Percentiles rank a stretch among this genome's conserved stretches.
Evolutionary conservation across 192 early-diverging fungal species (phyloP).

Genomic region (Spinellus fusiger): DNA sequence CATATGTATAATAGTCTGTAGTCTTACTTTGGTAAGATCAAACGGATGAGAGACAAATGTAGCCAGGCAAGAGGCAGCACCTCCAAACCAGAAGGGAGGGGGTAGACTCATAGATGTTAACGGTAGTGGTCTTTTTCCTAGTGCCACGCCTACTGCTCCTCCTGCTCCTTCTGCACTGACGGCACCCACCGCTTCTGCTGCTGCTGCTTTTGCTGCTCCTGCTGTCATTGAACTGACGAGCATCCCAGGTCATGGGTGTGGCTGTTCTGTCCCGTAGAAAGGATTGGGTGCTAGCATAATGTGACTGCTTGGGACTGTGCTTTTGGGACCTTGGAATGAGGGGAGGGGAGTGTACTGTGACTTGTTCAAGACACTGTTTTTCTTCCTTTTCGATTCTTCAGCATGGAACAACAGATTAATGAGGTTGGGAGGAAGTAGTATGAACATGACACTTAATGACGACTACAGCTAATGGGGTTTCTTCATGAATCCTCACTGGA

Average conservation of each 20-base stretch:
- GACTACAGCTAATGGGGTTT: conserved; percentile 60
- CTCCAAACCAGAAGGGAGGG: conserved; percentile 33
- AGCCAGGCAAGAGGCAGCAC: conserved; percentile 48
- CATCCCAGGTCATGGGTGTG: too few species aligned
- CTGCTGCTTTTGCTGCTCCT: too few species aligned
- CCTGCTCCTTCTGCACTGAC: too few species aligned
- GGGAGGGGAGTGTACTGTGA: too few species aligned
- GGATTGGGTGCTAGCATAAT: too few species aligned
- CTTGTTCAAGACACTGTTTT: too few species aligned
- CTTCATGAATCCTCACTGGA: conserved; percentile 68
- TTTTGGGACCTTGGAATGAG: too few species aligned
- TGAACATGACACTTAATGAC: not conserved
- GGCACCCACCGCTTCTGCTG: too few species aligned
- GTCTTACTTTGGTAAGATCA: conserved; percentile 85
- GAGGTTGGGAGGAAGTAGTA: not conserved
- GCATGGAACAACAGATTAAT: conserved; percentile 10
- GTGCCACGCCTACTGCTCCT: too few species aligned
- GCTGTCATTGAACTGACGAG: too few species aligned
- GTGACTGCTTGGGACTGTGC: too few species aligned
- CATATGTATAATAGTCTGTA: conserved; percentile 39
- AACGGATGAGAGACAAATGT: conserved; percentile 73
- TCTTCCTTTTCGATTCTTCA: not conserved
- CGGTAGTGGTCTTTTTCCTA: not conserved
- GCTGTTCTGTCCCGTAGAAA: too few species aligned
- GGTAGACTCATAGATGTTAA: not conserved